Evolutionary conservation across 2,329 filamentous ascomycete species (phyloP).

Genomic region (Tolypocladium amazonense): DNA sequence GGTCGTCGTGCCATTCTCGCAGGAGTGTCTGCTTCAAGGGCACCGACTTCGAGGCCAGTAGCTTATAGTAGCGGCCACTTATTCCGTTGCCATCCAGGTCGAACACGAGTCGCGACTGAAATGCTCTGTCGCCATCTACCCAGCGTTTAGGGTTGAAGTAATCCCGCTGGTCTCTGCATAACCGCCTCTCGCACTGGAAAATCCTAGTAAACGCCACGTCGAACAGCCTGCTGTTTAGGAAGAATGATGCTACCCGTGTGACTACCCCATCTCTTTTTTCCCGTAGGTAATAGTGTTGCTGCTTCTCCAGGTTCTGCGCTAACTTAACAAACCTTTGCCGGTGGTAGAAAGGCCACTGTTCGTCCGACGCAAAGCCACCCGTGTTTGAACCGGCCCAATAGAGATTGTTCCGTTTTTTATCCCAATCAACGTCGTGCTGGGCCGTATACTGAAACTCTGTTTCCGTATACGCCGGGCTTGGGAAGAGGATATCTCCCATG

Average conservation of each 20-base stretch:
- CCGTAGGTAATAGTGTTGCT: slow-evolving; percentile 20
- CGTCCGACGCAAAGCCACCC: slow-evolving; percentile 27
- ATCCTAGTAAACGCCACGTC: slow-evolving; percentile 34
- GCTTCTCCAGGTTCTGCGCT: slow-evolving; percentile 18
- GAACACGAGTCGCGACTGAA: slow-evolving; percentile 31
- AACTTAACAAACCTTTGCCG: slow-evolving; percentile 34
- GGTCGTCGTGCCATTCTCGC: slow-evolving; percentile 48
- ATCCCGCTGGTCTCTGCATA: slow-evolving; percentile 23
- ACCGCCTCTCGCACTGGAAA: slow-evolving; percentile 28
- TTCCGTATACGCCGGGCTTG: slow-evolving; percentile 37
- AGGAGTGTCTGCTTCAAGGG: slow-evolving; percentile 42
- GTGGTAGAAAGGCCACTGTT: slow-evolving; percentile 32
- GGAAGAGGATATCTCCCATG: slow-evolving; percentile 41
- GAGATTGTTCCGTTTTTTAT: slow-evolving; percentile 34
- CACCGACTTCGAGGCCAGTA: slow-evolving; percentile 34
- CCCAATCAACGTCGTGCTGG: slow-evolving; percentile 32
- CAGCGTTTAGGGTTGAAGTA: slow-evolving; percentile 20
- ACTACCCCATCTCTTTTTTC: slow-evolving; percentile 8
- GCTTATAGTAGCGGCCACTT: slow-evolving; percentile 40
- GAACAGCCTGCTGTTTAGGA: slow-evolving; percentile 27
- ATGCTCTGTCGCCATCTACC: slow-evolving; percentile 21
- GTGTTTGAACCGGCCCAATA: slow-evolving; percentile 50
- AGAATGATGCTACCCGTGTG: slow-evolving; percentile 11
- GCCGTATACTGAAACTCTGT: slow-evolving; percentile 29
- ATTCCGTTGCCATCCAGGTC: slow-evolving; percentile 48